A percentile compares a stretch with the other conserved stretches of the same genome.
Conservation (phyloP, 2,329 filamentous ascomycete genomes). For the Venturia aucupariae region DNA sequence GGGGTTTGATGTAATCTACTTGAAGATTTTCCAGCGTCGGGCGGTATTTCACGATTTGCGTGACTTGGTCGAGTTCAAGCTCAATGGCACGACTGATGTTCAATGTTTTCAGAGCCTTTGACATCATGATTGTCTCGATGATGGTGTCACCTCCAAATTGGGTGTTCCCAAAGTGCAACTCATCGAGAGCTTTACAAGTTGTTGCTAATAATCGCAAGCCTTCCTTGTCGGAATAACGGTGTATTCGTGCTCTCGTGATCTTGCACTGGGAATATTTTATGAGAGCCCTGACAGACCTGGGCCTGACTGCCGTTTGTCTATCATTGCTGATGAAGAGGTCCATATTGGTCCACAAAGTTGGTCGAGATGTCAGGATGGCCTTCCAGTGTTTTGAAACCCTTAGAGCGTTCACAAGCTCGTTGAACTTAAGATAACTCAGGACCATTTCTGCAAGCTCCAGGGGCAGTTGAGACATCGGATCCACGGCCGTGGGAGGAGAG, state of each 20-base stretch:
- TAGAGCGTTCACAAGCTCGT: constrained; percentile 36
- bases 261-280: constrained; percentile 31
- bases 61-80: constrained; percentile 22
- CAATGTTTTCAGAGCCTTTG: constrained; percentile 22
- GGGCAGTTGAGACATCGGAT: constrained; percentile 46
- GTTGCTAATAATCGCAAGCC: constrained; percentile 31
- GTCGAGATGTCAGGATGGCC: background rate
- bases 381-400: constrained; percentile 47
- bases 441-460: constrained; percentile 45
- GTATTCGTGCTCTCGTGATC: constrained; percentile 27
- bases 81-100: constrained; percentile 19
- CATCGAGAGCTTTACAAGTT: constrained; percentile 27
- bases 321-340: constrained; percentile 35
- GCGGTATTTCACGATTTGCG: constrained; percentile 23
- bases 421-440: constrained; percentile 43
- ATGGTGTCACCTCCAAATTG: constrained; percentile 22
- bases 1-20: constrained; percentile 18
- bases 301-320: constrained; percentile 24
- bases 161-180: constrained; percentile 24
- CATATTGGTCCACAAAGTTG: constrained; percentile 9
- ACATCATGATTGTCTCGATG: constrained; percentile 23
- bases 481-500: constrained; percentile 30
- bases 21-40: constrained; percentile 20
- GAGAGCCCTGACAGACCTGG: constrained; percentile 33
- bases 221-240: constrained; percentile 31